phyloP scores from a whole-genome alignment of 106 monocot species.

The Apostasia shenzhenica region DNA sequence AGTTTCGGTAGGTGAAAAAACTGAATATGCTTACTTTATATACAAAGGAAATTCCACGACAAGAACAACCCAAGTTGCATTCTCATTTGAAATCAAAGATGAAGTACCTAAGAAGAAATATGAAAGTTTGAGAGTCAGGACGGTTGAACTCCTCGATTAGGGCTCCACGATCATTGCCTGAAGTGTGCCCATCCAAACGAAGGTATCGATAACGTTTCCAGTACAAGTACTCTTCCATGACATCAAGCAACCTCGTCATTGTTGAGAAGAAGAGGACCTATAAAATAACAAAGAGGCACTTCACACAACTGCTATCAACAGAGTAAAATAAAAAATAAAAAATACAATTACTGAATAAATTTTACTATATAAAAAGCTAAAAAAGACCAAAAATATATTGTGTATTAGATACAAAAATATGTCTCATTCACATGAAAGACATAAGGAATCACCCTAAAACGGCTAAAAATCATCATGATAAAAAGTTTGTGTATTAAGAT shows the following conservation, averaged over 20 bases:
- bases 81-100: neutral
- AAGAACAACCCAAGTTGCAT: too few species aligned
- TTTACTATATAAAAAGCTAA: neutral
- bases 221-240: conserved; percentile 90
- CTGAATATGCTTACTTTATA: too few species aligned
- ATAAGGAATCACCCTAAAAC: too few species aligned
- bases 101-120: conserved; percentile 84
- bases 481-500: too few species aligned
- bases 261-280: conserved; percentile 98
- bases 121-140: conserved; percentile 70
- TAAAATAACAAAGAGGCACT: conserved; percentile 7
- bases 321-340: neutral
- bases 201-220: conserved; percentile 91
- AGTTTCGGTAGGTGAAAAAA: too few species aligned
- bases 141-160: conserved; percentile 91
- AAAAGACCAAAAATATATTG: too few species aligned
- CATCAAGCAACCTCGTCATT: conserved; percentile 98
- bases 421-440: too few species aligned
- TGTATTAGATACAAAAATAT: too few species aligned
- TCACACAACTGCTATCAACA: neutral
- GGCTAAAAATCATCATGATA: too few species aligned
- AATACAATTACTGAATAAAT: neutral
- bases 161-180: conserved; percentile 87
- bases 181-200: conserved; percentile 97
- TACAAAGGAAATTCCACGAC: too few species aligned